Conservation (phyloP, 2,329 filamentous ascomycete genomes). For the Fusarium veterinarium region DNA sequence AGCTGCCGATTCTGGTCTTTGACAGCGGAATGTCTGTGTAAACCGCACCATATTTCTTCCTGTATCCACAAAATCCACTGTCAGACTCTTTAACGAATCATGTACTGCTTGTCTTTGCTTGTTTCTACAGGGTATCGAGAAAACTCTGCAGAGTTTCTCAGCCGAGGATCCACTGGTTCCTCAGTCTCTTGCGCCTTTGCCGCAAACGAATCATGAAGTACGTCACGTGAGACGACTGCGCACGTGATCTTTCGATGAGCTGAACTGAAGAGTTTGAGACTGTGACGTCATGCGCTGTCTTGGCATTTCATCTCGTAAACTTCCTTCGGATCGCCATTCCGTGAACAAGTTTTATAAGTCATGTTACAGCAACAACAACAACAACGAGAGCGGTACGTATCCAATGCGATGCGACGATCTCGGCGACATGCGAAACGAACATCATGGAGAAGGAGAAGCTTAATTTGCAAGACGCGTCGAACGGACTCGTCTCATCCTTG, state of each 20-base stretch:
- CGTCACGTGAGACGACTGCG: slow-evolving; percentile 12
- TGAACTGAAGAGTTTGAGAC: neutral
- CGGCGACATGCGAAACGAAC: neutral
- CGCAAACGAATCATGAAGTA: slow-evolving; percentile 15
- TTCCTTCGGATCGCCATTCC: neutral
- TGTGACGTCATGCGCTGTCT: slow-evolving; percentile 24
- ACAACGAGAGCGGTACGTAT: neutral
- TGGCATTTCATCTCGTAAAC: slow-evolving; percentile 12
- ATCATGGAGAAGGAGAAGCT: slow-evolving; percentile 23
- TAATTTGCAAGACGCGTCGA: slow-evolving; percentile 11
- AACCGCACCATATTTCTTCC: slow-evolving; percentile 13
- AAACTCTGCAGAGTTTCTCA: slow-evolving; percentile 25
- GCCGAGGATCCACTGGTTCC: neutral
- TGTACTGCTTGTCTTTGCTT: neutral
- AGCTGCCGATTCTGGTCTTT: slow-evolving; percentile 10
- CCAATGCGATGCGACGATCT: neutral
- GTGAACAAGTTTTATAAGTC: neutral
- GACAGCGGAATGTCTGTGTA: slow-evolving; percentile 2
- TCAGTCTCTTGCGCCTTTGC: slow-evolving; percentile 3
- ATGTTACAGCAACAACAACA: neutral
- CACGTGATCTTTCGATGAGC: slow-evolving; percentile 1
- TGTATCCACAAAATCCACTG: slow-evolving; percentile 14
- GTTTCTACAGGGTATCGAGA: slow-evolving; percentile 15
- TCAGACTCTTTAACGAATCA: slow-evolving; percentile 22
- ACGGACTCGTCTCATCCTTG: slow-evolving; percentile 15